Conservation (phyloP, 2,329 filamentous ascomycete species). For the Amauroascus niger region DNA sequence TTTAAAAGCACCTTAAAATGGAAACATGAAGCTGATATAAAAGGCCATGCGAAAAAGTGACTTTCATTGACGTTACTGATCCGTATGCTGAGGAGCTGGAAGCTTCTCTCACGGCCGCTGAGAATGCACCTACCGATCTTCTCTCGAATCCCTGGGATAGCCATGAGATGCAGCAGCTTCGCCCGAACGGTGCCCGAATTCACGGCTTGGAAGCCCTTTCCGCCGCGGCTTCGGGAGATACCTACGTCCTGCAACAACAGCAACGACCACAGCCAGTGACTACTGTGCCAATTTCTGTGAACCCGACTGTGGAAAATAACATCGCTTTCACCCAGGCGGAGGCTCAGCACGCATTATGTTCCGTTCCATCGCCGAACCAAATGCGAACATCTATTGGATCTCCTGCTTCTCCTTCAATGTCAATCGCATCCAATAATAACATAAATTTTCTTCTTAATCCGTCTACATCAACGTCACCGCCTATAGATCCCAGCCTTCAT, state of each 20-base stretch:
- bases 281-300: slow-evolving; percentile 18
- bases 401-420: slow-evolving; percentile 37
- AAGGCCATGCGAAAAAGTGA: slow-evolving; percentile 36
- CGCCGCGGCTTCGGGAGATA: slow-evolving; percentile 40
- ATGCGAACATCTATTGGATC: slow-evolving; percentile 25
- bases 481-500: slow-evolving; percentile 36
- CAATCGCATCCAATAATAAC: slow-evolving; percentile 37
- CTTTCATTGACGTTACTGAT: slow-evolving; percentile 53
- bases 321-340: slow-evolving; percentile 19
- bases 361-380: slow-evolving; percentile 28
- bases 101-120: slow-evolving; percentile 26
- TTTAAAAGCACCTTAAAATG: neutral
- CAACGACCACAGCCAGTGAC: slow-evolving; percentile 12
- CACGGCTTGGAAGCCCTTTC: slow-evolving; percentile 48
- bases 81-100: slow-evolving; percentile 48
- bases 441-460: slow-evolving; percentile 50
- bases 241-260: slow-evolving; percentile 22
- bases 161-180: slow-evolving; percentile 20
- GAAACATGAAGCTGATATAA: slow-evolving; percentile 5
- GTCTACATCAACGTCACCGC: slow-evolving; percentile 35
- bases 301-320: slow-evolving; percentile 21
- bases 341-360: slow-evolving; percentile 19
- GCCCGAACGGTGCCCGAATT: slow-evolving; percentile 30
- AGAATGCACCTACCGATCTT: slow-evolving; percentile 23
- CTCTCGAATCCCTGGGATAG: slow-evolving; percentile 27